Conservation (phyloP, 768 basidiomycete species). For the Lactarius indigo region DNA sequence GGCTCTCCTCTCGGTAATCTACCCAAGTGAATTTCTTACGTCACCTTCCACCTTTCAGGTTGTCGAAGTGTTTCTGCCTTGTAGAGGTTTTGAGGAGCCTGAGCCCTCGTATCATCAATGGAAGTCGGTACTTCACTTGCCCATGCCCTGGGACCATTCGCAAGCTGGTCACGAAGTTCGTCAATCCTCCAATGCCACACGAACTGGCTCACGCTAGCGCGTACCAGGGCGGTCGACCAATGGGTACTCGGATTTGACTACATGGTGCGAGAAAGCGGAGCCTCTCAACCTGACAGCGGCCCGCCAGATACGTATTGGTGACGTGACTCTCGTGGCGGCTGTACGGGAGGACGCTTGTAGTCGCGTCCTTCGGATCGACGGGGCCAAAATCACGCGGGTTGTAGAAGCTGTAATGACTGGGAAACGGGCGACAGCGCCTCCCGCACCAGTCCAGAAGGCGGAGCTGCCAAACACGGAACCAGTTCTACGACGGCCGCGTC, state of each 20-base stretch:
- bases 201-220: slow-evolving; percentile 14
- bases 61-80: background rate
- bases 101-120: slow-evolving; percentile 25
- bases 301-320: slow-evolving; percentile 2
- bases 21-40: slow-evolving; percentile 10
- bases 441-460: background rate
- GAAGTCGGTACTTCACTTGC: slow-evolving; percentile 28
- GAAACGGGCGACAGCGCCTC: background rate
- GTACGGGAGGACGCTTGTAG: slow-evolving; percentile 1
- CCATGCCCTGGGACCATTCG: slow-evolving; percentile 33
- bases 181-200: background rate
- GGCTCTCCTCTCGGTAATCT: slow-evolving; percentile 16
- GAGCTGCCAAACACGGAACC: background rate
- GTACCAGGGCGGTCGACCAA: slow-evolving; percentile 1
- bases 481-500: background rate
- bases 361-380: background rate
- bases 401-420: background rate
- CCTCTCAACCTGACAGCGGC: slow-evolving; percentile 6
- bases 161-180: slow-evolving; percentile 2
- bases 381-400: background rate
- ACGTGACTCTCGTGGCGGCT: slow-evolving; percentile 7
- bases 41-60: background rate
- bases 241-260: slow-evolving; percentile 9
- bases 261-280: background rate
- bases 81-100: slow-evolving; percentile 5